These are phyloP conservation scores for Mortierella antarctica DNA, from an alignment of 192 early-diverging fungal species.

Conservation along the genomic window DNA sequence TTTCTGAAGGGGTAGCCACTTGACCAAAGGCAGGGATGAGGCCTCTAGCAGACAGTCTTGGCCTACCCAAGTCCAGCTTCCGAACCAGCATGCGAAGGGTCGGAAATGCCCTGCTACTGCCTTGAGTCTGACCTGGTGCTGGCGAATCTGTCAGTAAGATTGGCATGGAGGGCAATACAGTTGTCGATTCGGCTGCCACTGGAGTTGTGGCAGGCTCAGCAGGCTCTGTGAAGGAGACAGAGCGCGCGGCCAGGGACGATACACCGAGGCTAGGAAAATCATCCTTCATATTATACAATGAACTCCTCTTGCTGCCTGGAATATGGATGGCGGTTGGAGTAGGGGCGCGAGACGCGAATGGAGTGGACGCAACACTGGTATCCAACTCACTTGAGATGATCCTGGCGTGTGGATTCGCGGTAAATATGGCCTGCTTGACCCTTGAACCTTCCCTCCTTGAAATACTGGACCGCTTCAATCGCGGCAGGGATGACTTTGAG, in stretches of 20 bases:
- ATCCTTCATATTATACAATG: conserved; percentile 16
- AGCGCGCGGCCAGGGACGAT: conserved; percentile 30
- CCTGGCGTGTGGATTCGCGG: background rate
- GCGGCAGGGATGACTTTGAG: conserved; percentile 38
- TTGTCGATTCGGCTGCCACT: background rate
- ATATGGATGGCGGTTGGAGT: conserved; percentile 4
- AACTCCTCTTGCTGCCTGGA: conserved; percentile 13
- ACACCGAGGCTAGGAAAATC: conserved; percentile 29
- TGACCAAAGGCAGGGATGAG: conserved; percentile 24
- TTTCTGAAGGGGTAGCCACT: background rate
- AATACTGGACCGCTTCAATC: conserved; percentile 28
- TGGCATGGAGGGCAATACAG: background rate
- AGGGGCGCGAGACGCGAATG: conserved; percentile 21
- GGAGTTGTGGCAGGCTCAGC: background rate
- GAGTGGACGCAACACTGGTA: background rate
- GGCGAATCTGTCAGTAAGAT: background rate
- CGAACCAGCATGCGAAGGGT: conserved; percentile 30
- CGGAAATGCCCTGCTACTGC: conserved; percentile 20
- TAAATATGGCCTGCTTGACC: too few species aligned
- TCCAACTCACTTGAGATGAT: background rate
- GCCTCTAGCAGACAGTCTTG: conserved; percentile 14
- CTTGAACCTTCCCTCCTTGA: conserved; percentile 4
- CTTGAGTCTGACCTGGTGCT: background rate
- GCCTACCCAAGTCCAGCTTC: conserved; percentile 17
- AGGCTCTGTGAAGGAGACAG: conserved; percentile 36